A percentile compares a stretch with the other conserved stretches of the same genome.
These are phyloP conservation scores for Panicum virgatum DNA, from an alignment of 202 grass and related monocot species.

Conservation along the genomic window DNA sequence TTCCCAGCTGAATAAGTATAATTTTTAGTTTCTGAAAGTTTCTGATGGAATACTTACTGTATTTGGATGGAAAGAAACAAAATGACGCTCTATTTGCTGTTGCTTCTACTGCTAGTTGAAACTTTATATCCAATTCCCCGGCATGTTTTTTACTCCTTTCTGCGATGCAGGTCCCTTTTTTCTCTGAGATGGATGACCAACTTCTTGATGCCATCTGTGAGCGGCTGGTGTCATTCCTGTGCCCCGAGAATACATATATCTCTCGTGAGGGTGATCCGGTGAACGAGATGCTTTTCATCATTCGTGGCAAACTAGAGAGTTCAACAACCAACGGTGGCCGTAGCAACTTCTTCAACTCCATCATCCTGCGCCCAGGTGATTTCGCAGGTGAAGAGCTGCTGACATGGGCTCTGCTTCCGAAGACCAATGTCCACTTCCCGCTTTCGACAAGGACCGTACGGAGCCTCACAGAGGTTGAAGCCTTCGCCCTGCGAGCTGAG, in stretches of 20 bases:
- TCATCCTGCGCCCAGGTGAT: conserved; percentile 52
- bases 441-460: conserved; percentile 64
- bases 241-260: conserved; percentile 71
- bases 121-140: not conserved
- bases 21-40: not conserved
- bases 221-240: conserved; percentile 68
- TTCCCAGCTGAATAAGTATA: not conserved
- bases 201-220: conserved; percentile 85
- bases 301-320: conserved; percentile 78
- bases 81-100: not conserved
- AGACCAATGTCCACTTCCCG: conserved; percentile 54
- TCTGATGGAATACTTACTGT: not conserved
- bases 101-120: not conserved
- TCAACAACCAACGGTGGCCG: conserved; percentile 68
- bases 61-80: not conserved
- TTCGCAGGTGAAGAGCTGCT: conserved; percentile 87
- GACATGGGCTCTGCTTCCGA: conserved; percentile 79
- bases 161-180: conserved; percentile 80
- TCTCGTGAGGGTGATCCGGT: conserved; percentile 90
- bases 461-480: conserved; percentile 75
- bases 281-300: conserved; percentile 85
- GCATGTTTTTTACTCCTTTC: conserved; percentile 7
- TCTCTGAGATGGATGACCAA: conserved; percentile 83
- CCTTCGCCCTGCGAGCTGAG: conserved; percentile 69
- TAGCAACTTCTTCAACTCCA: conserved; percentile 76